Evolutionary conservation across 1,284 basidiomycete genomes (phyloP), one percentile per base, ranked within the genome.

Genomic region (Meripilus lineatus): DNA sequence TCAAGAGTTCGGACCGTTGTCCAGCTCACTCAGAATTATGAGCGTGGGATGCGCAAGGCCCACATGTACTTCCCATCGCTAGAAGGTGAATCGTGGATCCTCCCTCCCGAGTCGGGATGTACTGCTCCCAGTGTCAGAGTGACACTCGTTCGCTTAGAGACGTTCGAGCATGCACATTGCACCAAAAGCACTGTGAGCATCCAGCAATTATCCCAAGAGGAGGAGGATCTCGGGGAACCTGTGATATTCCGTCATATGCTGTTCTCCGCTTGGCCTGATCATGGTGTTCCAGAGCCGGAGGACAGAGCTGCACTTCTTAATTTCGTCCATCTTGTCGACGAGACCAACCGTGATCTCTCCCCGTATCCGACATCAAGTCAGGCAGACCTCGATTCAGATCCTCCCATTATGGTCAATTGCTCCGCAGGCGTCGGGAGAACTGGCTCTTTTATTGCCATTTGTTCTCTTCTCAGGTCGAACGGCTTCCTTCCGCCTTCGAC

Each of bases 351-450:
- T 50, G 70, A 72, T 50, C 48, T 64, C 23, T 65, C 71, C 18
- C 56, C 61, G 38, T 58, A 62, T 46, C 49, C 67, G 15, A 53
- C 54, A 26, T 34, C 39, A 32, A 49, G 32, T n/a, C 43, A 38
- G 26, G 44, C 56, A 36, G 53, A 58, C 25, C 56, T 57, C 41
- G 64, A 71, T 52, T 66, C 75, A 6, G 79, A 83, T 46, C 81
- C 85, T 13, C 90, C 91, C 0, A 77, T 89, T 44, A 79, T 93
- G 58, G 77, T 91, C 22, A 82, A 89, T 52, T 95, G 92, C 56
- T 88, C 84, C 18, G 93, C 93, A 0, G 93, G 93, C 3, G 78
- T 95, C 30, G 93, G 93, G 0, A 78, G 93, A 20, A 95, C 93
- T 1, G 93, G 93, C 14, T 81, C 89, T 24, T 95, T 92, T 66